Conservation (phyloP, 495 filamentous ascomycete genomes). For the Xylaria telfairii region DNA sequence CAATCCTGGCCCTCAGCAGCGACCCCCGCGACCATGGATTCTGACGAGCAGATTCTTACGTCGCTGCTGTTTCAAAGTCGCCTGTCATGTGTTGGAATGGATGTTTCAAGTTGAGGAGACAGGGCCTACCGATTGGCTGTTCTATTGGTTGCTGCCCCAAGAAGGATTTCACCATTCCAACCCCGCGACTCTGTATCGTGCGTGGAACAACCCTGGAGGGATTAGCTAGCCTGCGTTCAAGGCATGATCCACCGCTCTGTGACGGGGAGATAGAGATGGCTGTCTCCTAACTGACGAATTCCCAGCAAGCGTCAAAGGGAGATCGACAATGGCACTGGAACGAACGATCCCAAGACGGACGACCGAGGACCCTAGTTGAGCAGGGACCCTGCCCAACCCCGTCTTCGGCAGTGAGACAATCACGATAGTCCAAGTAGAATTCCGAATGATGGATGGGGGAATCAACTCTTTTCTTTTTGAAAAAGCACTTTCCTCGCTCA, state of each 20-base stretch:
- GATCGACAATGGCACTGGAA: constrained; percentile 18
- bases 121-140: constrained; percentile 19
- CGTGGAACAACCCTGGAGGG: background rate
- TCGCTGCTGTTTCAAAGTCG: constrained; percentile 23
- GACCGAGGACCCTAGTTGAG: background rate
- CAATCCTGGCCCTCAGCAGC: constrained; percentile 1
- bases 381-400: constrained; percentile 18
- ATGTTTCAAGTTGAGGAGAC: constrained; percentile 25
- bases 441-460: background rate
- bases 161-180: constrained; percentile 20
- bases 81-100: constrained; percentile 21
- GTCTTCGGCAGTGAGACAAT: constrained; percentile 17
- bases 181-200: constrained; percentile 10
- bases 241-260: constrained; percentile 19
- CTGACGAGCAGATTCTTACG: constrained; percentile 20
- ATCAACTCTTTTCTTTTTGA: background rate
- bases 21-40: background rate
- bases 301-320: constrained; percentile 6
- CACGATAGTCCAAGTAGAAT: background rate
- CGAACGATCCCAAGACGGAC: constrained; percentile 6
- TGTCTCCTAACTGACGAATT: background rate
- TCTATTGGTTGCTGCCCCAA: background rate
- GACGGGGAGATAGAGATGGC: background rate
- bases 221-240: constrained; percentile 8
- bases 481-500: background rate